phyloP scores from a whole-genome alignment of 495 filamentous ascomycete species.

The Penicillium silybi region DNA sequence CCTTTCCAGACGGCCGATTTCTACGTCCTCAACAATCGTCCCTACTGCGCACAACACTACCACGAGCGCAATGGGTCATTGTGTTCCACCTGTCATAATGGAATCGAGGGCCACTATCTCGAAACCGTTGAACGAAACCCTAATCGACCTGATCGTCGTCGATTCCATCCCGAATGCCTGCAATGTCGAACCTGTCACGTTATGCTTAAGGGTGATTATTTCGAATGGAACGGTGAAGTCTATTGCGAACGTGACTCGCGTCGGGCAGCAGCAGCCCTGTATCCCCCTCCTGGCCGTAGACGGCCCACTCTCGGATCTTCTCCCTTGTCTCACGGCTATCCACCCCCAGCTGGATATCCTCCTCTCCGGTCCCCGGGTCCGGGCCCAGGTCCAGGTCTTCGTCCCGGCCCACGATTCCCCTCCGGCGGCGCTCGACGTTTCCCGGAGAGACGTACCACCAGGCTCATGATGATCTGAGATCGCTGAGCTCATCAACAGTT shows the following conservation, averaged over 20 bases:
- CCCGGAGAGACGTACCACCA: constrained; percentile 75
- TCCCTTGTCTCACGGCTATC: constrained; percentile 19
- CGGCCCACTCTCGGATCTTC: constrained; percentile 18
- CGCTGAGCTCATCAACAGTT: neutral
- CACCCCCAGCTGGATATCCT: constrained; percentile 11
- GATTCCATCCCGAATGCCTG: constrained; percentile 86
- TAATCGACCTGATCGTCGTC: constrained; percentile 53
- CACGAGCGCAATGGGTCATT: constrained; percentile 85
- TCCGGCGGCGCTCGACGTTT: constrained; percentile 42
- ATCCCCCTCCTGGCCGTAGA: constrained; percentile 30
- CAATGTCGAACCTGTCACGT: constrained; percentile 59
- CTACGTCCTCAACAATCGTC: constrained; percentile 81
- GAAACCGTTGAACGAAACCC: constrained; percentile 58
- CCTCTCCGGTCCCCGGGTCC: constrained; percentile 29
- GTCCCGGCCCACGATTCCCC: constrained; percentile 24
- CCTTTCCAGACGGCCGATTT: constrained; percentile 89
- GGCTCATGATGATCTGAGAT: constrained; percentile 79
- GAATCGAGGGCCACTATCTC: constrained; percentile 95
- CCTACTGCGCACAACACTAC: constrained; percentile 91
- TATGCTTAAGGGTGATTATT: constrained; percentile 64
- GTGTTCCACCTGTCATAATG: constrained; percentile 71
- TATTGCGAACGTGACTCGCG: constrained; percentile 89
- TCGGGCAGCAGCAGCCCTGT: constrained; percentile 46
- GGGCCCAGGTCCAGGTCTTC: constrained; percentile 27
- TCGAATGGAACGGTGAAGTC: constrained; percentile 59